Conservation (phyloP, 2,329 filamentous ascomycete species). For the Chaetoscypha palmicola region DNA sequence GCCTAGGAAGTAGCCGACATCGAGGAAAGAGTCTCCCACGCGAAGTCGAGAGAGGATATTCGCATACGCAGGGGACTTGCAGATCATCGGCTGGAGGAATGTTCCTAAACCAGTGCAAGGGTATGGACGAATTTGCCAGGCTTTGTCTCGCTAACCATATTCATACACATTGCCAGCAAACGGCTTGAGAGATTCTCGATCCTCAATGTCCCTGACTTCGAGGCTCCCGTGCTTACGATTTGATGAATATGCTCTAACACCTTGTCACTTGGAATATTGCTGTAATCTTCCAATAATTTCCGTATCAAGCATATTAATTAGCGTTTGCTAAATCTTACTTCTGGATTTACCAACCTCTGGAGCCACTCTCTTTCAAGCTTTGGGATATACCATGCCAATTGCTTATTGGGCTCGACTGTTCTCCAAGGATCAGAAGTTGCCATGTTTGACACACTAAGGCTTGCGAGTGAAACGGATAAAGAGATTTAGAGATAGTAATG, state of each 20-base stretch:
- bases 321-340: background rate
- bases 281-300: background rate
- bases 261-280: background rate
- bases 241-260: background rate
- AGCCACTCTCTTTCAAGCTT: background rate
- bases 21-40: background rate
- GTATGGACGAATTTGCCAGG: slow-evolving; percentile 1
- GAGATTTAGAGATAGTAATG: too few relatives aligned
- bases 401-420: background rate
- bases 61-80: background rate
- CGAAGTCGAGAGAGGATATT: background rate
- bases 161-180: background rate
- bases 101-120: background rate
- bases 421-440: background rate
- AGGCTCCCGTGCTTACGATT: background rate
- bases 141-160: slow-evolving; percentile 4
- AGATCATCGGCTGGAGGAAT: background rate
- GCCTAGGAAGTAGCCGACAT: slow-evolving; percentile 1
- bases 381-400: background rate
- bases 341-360: background rate
- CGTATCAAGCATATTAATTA: background rate
- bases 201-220: too few relatives aligned
- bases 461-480: too few relatives aligned
- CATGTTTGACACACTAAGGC: too few relatives aligned
- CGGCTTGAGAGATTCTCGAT: background rate